Percentiles rank a stretch among this genome's conserved stretches.
phyloP scores from a whole-genome alignment of 2,329 filamentous ascomycete genomes.

The Pestalotiopsis sp. region DNA sequence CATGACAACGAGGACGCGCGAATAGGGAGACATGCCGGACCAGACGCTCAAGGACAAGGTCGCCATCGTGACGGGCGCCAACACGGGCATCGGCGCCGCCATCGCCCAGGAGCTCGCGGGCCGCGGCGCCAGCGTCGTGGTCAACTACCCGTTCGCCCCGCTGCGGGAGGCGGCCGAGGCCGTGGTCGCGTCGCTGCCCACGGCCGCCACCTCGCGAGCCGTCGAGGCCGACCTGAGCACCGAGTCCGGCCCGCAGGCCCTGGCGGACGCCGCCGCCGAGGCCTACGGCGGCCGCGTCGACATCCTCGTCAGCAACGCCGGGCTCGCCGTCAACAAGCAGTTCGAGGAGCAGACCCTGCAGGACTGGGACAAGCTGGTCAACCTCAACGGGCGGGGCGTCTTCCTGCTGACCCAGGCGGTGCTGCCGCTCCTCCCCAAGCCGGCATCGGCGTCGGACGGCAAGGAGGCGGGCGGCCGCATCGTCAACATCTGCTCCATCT shows the following conservation, averaged over 20 bases:
- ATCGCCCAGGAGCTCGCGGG: conserved; percentile 43
- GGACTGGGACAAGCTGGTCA: conserved; percentile 39
- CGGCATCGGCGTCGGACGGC: not conserved
- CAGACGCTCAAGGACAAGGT: conserved; percentile 52
- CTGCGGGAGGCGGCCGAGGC: conserved; percentile 28
- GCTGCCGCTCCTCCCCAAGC: conserved; percentile 36
- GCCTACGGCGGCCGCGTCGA: conserved; percentile 47
- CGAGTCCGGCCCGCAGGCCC: conserved; percentile 31
- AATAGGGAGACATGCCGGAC: conserved; percentile 15
- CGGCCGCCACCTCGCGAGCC: conserved; percentile 27
- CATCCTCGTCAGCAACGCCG: conserved; percentile 60
- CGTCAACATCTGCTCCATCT: conserved; percentile 13
- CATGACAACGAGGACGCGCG: not conserved
- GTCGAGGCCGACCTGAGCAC: conserved; percentile 44
- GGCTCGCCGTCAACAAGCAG: conserved; percentile 37
- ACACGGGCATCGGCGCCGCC: conserved; percentile 44
- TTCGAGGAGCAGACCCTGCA: conserved; percentile 37
- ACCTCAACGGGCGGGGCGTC: conserved; percentile 40
- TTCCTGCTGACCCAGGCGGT: conserved; percentile 41
- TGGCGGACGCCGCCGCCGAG: conserved; percentile 24
- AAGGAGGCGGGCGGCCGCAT: conserved; percentile 4
- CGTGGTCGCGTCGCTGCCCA: conserved; percentile 20
- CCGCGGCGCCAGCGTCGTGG: conserved; percentile 45
- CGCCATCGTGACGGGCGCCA: conserved; percentile 49
- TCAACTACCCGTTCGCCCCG: conserved; percentile 46